Conservation (phyloP, 2,329 filamentous ascomycete species). For the Paraconiothyrium sp. region DNA sequence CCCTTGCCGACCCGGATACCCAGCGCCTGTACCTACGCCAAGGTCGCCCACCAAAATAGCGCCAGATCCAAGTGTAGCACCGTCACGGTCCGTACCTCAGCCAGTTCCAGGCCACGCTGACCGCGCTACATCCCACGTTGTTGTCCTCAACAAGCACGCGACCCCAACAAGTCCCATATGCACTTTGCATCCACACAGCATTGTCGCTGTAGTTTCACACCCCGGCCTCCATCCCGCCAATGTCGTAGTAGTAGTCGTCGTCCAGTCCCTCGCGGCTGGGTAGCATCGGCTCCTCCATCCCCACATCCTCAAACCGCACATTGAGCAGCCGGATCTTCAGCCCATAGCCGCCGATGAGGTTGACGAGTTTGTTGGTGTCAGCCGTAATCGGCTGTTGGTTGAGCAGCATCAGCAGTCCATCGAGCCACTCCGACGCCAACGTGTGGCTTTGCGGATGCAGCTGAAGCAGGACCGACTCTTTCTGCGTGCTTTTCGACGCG, state of each 20-base stretch:
- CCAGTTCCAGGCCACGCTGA: constrained; percentile 3
- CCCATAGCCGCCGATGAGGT: constrained; percentile 87
- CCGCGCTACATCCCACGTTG: constrained; percentile 3
- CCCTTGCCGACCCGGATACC: constrained; percentile 11
- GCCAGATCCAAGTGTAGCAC: constrained; percentile 13
- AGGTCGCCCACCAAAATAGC: constrained; percentile 15
- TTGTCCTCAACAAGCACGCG: neutral
- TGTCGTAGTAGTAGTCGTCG: constrained; percentile 92
- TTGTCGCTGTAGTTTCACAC: constrained; percentile 28
- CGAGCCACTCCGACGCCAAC: constrained; percentile 93
- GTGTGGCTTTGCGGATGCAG: constrained; percentile 82
- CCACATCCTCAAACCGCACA: constrained; percentile 84
- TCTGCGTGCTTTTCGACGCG: constrained; percentile 47
- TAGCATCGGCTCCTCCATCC: constrained; percentile 73
- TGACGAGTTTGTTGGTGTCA: constrained; percentile 90
- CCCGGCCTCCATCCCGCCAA: constrained; percentile 50
- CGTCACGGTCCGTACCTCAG: neutral
- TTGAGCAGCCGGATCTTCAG: constrained; percentile 93
- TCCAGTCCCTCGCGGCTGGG: constrained; percentile 86
- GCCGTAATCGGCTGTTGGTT: constrained; percentile 97
- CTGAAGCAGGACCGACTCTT: constrained; percentile 81
- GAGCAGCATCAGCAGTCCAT: constrained; percentile 92
- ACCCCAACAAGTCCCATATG: neutral
- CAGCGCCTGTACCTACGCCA: constrained; percentile 13
- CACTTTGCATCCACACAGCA: neutral